These are phyloP conservation scores for Hanseniaspora taiwanica DNA, from an alignment of 805 yeast species.

Conservation along the genomic window DNA sequence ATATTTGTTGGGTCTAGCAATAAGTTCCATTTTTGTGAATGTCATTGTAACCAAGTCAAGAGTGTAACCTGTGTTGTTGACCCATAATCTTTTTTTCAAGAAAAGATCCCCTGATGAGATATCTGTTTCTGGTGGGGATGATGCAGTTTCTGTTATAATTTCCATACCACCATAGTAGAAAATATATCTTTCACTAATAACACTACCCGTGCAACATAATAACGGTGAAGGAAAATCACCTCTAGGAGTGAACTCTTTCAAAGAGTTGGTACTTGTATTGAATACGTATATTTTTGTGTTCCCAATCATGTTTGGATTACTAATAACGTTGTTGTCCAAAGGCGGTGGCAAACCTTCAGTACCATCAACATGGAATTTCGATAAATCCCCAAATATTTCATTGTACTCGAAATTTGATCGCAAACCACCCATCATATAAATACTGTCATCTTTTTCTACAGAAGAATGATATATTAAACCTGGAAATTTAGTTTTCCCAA, in stretches of 20 bases:
- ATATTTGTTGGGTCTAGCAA: constrained; percentile 19
- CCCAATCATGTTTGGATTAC: constrained; percentile 29
- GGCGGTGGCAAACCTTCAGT: constrained; percentile 33
- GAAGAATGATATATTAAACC: constrained; percentile 32
- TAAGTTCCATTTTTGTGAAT: constrained; percentile 35
- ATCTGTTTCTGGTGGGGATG: too few species aligned
- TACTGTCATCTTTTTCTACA: constrained; percentile 25
- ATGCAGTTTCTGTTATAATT: constrained; percentile 23
- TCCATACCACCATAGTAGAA: constrained; percentile 64
- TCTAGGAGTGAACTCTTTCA: constrained; percentile 20
- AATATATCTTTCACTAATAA: constrained; percentile 41
- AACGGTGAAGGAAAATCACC: constrained; percentile 42
- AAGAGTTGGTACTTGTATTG: constrained; percentile 28
- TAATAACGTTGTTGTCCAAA: constrained; percentile 27
- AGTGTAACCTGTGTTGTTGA: constrained; percentile 46
- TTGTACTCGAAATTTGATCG: constrained; percentile 11
- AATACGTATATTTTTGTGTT: constrained; percentile 26
- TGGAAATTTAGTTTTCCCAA: constrained; percentile 30
- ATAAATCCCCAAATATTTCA: constrained; percentile 10
- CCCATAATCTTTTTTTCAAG: constrained; percentile 29
- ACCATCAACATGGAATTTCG: constrained; percentile 26
- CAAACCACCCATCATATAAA: constrained; percentile 34
- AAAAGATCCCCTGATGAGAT: constrained; percentile 27
- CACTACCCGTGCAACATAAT: constrained; percentile 33
- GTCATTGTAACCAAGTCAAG: constrained; percentile 37